These are phyloP conservation scores for Ambrosiella xylebori DNA, from an alignment of 2,329 filamentous ascomycete species.

Conservation along the genomic window DNA sequence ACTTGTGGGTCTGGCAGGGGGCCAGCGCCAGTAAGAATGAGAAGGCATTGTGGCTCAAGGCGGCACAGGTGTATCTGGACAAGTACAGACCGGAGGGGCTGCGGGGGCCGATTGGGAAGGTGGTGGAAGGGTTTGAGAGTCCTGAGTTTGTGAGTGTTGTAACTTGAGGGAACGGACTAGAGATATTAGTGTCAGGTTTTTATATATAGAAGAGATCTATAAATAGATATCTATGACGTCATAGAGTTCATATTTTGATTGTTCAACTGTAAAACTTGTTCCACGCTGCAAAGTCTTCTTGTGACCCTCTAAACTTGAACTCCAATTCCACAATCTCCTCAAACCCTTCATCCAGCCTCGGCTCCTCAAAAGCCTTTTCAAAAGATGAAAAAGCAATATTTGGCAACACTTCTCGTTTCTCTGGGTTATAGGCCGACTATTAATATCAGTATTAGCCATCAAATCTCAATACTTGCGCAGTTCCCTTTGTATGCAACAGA, in stretches of 20 bases:
- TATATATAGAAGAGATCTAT: background rate
- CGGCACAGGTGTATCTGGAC: constrained; percentile 38
- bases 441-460: background rate
- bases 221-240: background rate
- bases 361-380: constrained; percentile 53
- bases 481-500: no score
- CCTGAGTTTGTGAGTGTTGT: constrained; percentile 33
- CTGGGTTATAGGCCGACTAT: constrained; percentile 44
- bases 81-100: constrained; percentile 14
- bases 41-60: constrained; percentile 41
- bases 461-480: no score
- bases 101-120: constrained; percentile 33
- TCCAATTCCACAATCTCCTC: constrained; percentile 57
- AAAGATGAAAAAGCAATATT: constrained; percentile 68
- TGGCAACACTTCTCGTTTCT: constrained; percentile 56
- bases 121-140: constrained; percentile 38
- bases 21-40: constrained; percentile 38
- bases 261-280: constrained; percentile 54
- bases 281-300: constrained; percentile 56
- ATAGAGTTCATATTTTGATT: background rate
- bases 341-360: constrained; percentile 61
- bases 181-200: background rate
- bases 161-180: constrained; percentile 7
- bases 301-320: constrained; percentile 57
- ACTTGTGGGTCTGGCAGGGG: constrained; percentile 52